phyloP scores from a whole-genome alignment of 257 asterid species.

The Solanum medicagineum region DNA sequence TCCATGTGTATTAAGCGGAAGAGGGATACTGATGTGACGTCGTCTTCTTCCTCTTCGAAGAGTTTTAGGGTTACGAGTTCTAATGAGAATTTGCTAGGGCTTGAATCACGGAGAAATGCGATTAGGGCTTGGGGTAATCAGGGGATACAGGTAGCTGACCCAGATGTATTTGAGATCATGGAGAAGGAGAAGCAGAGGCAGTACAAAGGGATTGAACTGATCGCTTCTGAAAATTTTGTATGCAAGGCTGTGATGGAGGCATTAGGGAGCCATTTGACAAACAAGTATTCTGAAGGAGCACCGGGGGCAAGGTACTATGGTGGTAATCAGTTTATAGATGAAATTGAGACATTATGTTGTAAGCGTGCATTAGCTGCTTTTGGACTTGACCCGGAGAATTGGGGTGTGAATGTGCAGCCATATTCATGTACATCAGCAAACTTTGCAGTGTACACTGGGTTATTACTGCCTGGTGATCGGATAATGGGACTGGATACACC shows the following conservation, averaged over 20 bases:
- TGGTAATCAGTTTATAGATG: conserved; percentile 77
- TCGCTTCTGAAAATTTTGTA: conserved; percentile 83
- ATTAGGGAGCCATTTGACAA: conserved; percentile 76
- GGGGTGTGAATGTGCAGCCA: conserved; percentile 96
- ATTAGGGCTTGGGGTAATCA: conserved; percentile 86
- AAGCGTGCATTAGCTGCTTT: conserved; percentile 75
- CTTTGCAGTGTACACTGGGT: conserved; percentile 79
- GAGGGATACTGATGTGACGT: conserved; percentile 37
- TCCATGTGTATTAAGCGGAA: conserved; percentile 60
- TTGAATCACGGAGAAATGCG: conserved; percentile 38
- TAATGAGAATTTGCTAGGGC: conserved; percentile 10
- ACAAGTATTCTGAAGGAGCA: conserved; percentile 79
- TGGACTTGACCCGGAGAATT: conserved; percentile 49
- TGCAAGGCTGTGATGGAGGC: conserved; percentile 84
- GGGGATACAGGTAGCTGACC: conserved; percentile 53
- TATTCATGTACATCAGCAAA: conserved; percentile 84
- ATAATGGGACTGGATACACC: conserved; percentile 94
- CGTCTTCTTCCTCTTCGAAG: conserved; percentile 22
- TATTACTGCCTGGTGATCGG: conserved; percentile 81
- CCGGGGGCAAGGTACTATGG: conserved; percentile 79
- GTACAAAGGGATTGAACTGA: conserved; percentile 66
- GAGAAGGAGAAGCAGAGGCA: conserved; percentile 86
- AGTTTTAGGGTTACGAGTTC: conserved; percentile 17
- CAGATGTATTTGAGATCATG: conserved; percentile 52
- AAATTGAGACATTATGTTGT: conserved; percentile 64